Evolutionary conservation across 371 early-diverging fungal species (phyloP), one percentile per base, ranked within the genome.

Genomic region (Synchytrium microbalum): DNA sequence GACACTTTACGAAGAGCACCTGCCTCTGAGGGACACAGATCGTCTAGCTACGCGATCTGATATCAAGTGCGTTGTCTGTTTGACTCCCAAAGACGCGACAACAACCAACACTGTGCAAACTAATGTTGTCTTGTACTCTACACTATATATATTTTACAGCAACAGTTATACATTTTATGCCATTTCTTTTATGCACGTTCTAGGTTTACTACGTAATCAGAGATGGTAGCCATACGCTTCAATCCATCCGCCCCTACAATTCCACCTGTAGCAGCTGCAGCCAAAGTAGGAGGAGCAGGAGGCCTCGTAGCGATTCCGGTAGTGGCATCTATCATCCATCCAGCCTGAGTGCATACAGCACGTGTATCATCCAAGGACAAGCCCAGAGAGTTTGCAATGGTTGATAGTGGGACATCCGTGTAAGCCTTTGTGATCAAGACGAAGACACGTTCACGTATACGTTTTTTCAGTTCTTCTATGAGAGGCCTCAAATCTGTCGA

Each of bases 171-270:
- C n/a, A n/a, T n/a, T n/a, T n/a, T n/a, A n/a, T n/a, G n/a, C n/a
- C n/a, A n/a, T n/a, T n/a, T n/a, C n/a, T n/a, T n/a, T 38, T 38
- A 38, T 38, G 19, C 46, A 38, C 46, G 46, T 38, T 38, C 46
- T 19, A 38, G 46, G 19, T 38, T 38, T 10, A 38, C 46, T 38
- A 38, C 46, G 19, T 38, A 38, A 38, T 38, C 46, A 38, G 46
- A 5, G 19, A 38, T 19, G 46, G 46, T 38, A 10, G 46, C 5
- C 5, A 38, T 38, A 5, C 46, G 46, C 46, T 19, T 38, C 46
- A 38, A 38, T 19, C 46, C 46, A 38, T 38, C 19, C 10, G 19
- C 46, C 5, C 46, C 46, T 19, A 38, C 46, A 38, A 38, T 38
- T 5, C 46, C 46, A 38, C 46, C 46, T 38, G 19, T 19, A 19